A percentile compares a stretch with the other conserved stretches of the same genome.
phyloP scores from a whole-genome alignment of 2,329 filamentous ascomycete species.

The Talaromyces sp. region DNA sequence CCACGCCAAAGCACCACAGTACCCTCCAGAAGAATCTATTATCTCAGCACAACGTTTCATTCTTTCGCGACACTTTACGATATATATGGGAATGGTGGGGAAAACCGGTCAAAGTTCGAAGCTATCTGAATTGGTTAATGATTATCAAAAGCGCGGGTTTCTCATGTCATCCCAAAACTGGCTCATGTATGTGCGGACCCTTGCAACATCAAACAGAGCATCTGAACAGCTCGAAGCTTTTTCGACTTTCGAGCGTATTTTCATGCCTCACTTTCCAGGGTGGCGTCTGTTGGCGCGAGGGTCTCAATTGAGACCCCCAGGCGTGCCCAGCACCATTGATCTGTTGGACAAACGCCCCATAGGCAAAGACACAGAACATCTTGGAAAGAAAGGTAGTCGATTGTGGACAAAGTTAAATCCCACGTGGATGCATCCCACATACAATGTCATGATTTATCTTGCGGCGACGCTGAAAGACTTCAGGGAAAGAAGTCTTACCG shows the following conservation, averaged over 20 bases:
- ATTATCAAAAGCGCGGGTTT: constrained; percentile 64
- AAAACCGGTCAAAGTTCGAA: constrained; percentile 50
- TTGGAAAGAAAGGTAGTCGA: constrained; percentile 28
- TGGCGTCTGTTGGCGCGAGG: constrained; percentile 51
- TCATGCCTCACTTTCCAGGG: constrained; percentile 74
- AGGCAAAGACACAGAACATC: constrained; percentile 21
- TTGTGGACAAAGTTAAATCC: constrained; percentile 37
- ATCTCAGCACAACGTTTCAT: constrained; percentile 44
- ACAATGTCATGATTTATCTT: constrained; percentile 41
- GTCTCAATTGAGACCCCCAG: constrained; percentile 26
- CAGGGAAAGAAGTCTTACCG: constrained; percentile 30
- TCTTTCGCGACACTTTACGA: constrained; percentile 45
- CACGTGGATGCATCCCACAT: constrained; percentile 40
- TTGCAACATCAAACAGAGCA: constrained; percentile 57
- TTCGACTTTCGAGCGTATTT: constrained; percentile 63
- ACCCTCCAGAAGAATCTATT: constrained; percentile 4
- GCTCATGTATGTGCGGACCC: constrained; percentile 68
- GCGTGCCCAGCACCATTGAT: constrained; percentile 27
- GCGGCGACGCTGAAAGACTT: constrained; percentile 36
- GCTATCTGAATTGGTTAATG: constrained; percentile 49
- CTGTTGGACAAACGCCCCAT: constrained; percentile 27
- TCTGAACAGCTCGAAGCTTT: constrained; percentile 59
- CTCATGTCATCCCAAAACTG: constrained; percentile 69
- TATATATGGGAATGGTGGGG: constrained; percentile 51
- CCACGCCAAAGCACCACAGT: not conserved